Base-by-base conservation (phyloP, 2,329 filamentous ascomycete species). In the Stylonectria norvegica region DNA sequence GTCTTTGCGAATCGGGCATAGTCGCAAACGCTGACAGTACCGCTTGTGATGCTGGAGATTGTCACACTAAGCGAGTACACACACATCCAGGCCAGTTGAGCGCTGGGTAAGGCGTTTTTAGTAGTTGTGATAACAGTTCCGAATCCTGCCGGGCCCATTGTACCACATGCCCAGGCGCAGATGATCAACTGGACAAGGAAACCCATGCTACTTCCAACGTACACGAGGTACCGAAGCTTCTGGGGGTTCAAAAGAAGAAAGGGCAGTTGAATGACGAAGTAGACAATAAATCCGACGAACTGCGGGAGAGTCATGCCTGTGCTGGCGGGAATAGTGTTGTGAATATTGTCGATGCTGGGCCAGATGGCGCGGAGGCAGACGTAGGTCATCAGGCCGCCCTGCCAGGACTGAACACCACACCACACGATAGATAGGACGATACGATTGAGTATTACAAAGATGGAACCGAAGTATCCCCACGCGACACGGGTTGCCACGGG, bases 201-300 rank as follows among this genome's bases (percentile, higher is more conserved):
- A 48, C 49, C 48, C 45, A 62, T 42, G 28, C 42, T 64, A 36
- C 61, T 61, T 42, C 60, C 57, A 9, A 47, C 39, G 22, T 53
- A 48, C 2, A 65, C 54, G 0, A 62, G 43, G 1, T 49, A 48
- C 36, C 56, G 63, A 18, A 68, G 66, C 34, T 62, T 59, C 40
- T 72, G 63, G 0, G 71, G 71, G 2, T 60, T 61, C 18, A 72
- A 59, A 31, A 64, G 68, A 9, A 74, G 58, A 15, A 74, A 59
- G 1, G 67, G 67, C 8, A 68, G 57, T 3, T 52, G 45, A 6
- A 57, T 18, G 9, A 52, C 18, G 28, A 58, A 58, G 44, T 55
- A 61, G 5, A 62, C 30, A 15, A 59, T 50, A 40, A 53, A 62
- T 27, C 59, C 59, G n/a, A 62, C 47, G 27, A 62, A 56, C 34